Evolutionary conservation across 192 early-diverging fungal species (phyloP).

Genomic region (Entomortierella lignicola): DNA sequence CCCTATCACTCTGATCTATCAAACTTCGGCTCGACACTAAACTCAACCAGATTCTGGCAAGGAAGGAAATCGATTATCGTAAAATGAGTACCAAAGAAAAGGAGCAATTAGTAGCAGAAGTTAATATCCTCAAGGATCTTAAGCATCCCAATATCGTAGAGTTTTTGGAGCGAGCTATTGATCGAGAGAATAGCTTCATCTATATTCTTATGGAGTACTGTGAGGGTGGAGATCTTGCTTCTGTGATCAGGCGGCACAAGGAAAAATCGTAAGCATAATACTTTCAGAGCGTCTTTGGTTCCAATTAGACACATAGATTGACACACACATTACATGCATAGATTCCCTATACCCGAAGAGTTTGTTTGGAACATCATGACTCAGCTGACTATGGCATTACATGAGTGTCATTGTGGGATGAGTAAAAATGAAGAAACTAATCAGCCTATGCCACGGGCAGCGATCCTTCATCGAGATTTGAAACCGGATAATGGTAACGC

Average conservation of each 20-base stretch:
- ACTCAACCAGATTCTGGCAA: slow-evolving; percentile 67
- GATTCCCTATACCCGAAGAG: slow-evolving; percentile 69
- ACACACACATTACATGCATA: slow-evolving; percentile 20
- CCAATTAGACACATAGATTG: no score
- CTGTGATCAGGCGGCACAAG: slow-evolving; percentile 71
- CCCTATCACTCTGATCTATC: background rate
- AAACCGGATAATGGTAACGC: slow-evolving; percentile 84
- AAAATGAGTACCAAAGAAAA: slow-evolving; percentile 82
- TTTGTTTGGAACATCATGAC: slow-evolving; percentile 74
- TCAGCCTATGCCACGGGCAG: slow-evolving; percentile 34
- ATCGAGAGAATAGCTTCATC: slow-evolving; percentile 72
- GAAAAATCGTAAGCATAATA: slow-evolving; percentile 63
- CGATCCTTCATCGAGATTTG: slow-evolving; percentile 77
- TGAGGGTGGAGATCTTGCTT: slow-evolving; percentile 78
- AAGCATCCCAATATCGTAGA: slow-evolving; percentile 80
- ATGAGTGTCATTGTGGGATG: slow-evolving; percentile 75
- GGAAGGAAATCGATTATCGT: slow-evolving; percentile 85
- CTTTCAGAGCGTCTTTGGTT: no score
- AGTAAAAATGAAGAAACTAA: slow-evolving; percentile 33
- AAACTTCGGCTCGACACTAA: background rate
- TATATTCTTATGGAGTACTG: slow-evolving; percentile 88
- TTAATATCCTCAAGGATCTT: slow-evolving; percentile 78
- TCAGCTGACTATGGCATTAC: slow-evolving; percentile 73
- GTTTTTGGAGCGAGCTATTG: slow-evolving; percentile 76
- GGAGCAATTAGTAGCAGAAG: slow-evolving; percentile 78